Percentiles rank a stretch among this genome's conserved stretches.
These are phyloP conservation scores for Euphorbia corollata DNA, from an alignment of 441 rosid species.

Conservation along the genomic window DNA sequence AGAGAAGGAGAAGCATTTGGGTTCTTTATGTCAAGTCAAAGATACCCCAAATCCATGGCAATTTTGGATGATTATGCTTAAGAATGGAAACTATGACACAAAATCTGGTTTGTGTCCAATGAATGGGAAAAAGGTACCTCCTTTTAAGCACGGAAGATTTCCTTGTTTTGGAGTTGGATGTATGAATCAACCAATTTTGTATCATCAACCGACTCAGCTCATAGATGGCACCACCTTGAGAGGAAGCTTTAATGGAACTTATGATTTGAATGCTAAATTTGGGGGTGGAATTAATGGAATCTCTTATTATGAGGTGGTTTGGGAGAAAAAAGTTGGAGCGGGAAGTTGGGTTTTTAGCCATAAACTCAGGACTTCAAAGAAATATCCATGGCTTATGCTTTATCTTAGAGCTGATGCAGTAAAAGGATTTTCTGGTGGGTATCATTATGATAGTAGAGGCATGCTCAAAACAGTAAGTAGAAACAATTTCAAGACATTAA, in stretches of 20 bases:
- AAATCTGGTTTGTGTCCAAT: slow-evolving; percentile 53
- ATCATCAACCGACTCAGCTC: slow-evolving; percentile 53
- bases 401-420: slow-evolving; percentile 78
- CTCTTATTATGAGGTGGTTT: slow-evolving; percentile 54
- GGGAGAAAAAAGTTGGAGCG: slow-evolving; percentile 58
- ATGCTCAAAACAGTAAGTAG: slow-evolving; percentile 55
- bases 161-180: slow-evolving; percentile 82
- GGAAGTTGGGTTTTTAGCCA: slow-evolving; percentile 76
- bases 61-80: slow-evolving; percentile 92
- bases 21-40: slow-evolving; percentile 59
- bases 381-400: slow-evolving; percentile 90
- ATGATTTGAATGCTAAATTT: slow-evolving; percentile 51
- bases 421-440: slow-evolving; percentile 70
- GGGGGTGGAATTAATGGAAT: too few relatives aligned
- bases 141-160: slow-evolving; percentile 48
- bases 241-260: slow-evolving; percentile 67
- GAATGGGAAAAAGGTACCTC: slow-evolving; percentile 48
- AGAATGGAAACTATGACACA: slow-evolving; percentile 69
- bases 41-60: slow-evolving; percentile 72
- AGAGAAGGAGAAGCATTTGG: slow-evolving; percentile 60
- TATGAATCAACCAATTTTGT: slow-evolving; percentile 68
- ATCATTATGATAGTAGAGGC: slow-evolving; percentile 77
- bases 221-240: slow-evolving; percentile 33
- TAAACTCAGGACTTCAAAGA: slow-evolving; percentile 61
- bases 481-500: not conserved